Conservation (phyloP, 2,329 filamentous ascomycete species). For the Trichoderma sp. region DNA sequence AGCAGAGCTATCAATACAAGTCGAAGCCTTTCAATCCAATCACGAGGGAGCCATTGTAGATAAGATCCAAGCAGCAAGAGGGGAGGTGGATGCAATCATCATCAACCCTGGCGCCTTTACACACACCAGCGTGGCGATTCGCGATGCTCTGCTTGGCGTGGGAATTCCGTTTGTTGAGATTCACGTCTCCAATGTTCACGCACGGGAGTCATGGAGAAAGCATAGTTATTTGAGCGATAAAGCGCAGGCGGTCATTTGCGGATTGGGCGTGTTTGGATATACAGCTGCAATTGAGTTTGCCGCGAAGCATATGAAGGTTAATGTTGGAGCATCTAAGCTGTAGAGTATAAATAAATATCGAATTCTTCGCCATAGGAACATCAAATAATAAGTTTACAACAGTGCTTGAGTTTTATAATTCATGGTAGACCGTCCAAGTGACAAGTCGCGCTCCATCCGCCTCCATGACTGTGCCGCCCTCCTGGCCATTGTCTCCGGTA, state of each 20-base stretch:
- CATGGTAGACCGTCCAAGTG: neutral
- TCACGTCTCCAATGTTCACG: constrained; percentile 8
- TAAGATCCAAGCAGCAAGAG: constrained; percentile 2
- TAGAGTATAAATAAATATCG: neutral
- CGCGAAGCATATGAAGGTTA: constrained; percentile 3
- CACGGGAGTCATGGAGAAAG: neutral
- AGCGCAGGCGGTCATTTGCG: constrained; percentile 15
- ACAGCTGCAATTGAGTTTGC: constrained; percentile 16
- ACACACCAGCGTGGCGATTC: constrained; percentile 13
- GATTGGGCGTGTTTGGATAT: constrained; percentile 14
- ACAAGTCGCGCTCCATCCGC: constrained; percentile 4
- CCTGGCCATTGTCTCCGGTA: constrained; percentile 57
- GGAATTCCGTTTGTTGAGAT: constrained; percentile 9
- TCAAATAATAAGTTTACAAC: neutral
- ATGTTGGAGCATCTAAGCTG: neutral
- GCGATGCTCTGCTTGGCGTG: constrained; percentile 1
- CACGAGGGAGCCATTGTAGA: constrained; percentile 16
- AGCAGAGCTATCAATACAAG: neutral
- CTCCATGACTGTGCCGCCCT: constrained; percentile 52
- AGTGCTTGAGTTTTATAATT: neutral
- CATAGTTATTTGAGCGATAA: constrained; percentile 20
- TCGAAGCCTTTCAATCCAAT: constrained; percentile 11
- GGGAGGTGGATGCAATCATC: neutral
- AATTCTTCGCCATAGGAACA: neutral
- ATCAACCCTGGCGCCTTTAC: constrained; percentile 16